phyloP scores from a whole-genome alignment of 2,329 filamentous ascomycete genomes.

The Talaromyces sp. region DNA sequence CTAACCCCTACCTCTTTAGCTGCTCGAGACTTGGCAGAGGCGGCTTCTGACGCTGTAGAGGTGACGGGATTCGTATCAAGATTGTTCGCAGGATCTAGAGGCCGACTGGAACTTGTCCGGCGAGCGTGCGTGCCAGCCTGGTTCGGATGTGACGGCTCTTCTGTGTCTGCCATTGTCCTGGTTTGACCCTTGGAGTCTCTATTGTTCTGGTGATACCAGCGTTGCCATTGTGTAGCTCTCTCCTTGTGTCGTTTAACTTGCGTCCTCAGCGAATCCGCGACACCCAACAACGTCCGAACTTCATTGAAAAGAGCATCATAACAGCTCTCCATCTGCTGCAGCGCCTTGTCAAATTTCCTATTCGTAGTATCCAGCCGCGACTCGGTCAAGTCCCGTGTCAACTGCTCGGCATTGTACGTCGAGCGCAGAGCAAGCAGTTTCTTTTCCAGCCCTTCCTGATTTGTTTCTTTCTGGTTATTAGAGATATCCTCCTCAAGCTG shows the following conservation, averaged over 20 bases:
- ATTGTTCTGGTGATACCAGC: slow-evolving; percentile 21
- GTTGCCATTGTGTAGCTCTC: slow-evolving; percentile 27
- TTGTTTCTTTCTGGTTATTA: not conserved
- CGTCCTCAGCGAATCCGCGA: slow-evolving; percentile 24
- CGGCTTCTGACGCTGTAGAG: not conserved
- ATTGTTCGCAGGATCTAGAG: not conserved
- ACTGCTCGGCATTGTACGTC: slow-evolving; percentile 24
- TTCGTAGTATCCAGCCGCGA: slow-evolving; percentile 1
- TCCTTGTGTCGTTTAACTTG: slow-evolving; percentile 30
- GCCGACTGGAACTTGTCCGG: no score
- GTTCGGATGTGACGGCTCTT: not conserved
- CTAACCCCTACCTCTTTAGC: not conserved
- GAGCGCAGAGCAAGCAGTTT: slow-evolving; percentile 18
- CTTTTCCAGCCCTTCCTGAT: slow-evolving; percentile 9
- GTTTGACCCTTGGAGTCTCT: not conserved
- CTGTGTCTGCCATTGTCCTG: not conserved
- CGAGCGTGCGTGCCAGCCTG: no score
- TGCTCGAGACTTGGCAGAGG: not conserved
- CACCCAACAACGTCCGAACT: slow-evolving; percentile 22
- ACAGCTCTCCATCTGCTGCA: slow-evolving; percentile 20
- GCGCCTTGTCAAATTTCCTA: slow-evolving; percentile 13
- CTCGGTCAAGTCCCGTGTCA: slow-evolving; percentile 12
- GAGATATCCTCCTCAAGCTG: not conserved
- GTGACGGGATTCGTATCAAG: not conserved
- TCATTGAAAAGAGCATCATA: slow-evolving; percentile 31